Evolutionary conservation across 305 asterid genomes (phyloP), one percentile per base, ranked within the genome.

Genomic region (Solanum hybrid): DNA sequence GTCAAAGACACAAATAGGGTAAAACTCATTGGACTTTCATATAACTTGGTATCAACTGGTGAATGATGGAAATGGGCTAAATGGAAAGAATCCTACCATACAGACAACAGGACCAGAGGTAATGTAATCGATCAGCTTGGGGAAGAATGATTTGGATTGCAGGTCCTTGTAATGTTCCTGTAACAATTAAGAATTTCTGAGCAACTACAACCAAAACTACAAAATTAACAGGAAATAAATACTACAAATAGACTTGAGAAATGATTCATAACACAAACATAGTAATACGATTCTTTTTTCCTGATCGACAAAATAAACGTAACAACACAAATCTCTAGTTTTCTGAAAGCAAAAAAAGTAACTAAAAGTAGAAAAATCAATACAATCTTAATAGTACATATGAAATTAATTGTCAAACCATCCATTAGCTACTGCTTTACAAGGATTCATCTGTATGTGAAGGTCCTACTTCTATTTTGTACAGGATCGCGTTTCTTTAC

Each of bases 91-190:
- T 37, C 82, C 77, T 93, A 97, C 99, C 99, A 97, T 97, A 92
- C 97, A 95, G 60, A 97, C 96, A 91, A 96, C 98, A 71, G 98
- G 99, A 79, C 98, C 98, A 32, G 97, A 97, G 6, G 98, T 97
- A 85, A 97, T 97, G 93, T 97, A 96, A 76, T 91, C 88, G n/a
- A 95, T 95, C 80, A 97, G 93, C 91, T 95, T 97, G 40, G 98
- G 98, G 94, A 97, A 96, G 94, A 97, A 97, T 3, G 97, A 93
- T 88, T 94, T 97, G 5, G 98, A 94, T 76, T 93, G 92, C 90
- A 96, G 91, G 91, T 97, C 99, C 93, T 93, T 96, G 88, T 97
- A 97, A 90, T 97, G 99, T 91, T 97, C 98, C 98, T 95, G 93
- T 27, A 82, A 88, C 84, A 88, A 91, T 79, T 85, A 40, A 37